Base-by-base conservation (phyloP, 2,329 filamentous ascomycete species). In the Xylariaceae sp. region DNA sequence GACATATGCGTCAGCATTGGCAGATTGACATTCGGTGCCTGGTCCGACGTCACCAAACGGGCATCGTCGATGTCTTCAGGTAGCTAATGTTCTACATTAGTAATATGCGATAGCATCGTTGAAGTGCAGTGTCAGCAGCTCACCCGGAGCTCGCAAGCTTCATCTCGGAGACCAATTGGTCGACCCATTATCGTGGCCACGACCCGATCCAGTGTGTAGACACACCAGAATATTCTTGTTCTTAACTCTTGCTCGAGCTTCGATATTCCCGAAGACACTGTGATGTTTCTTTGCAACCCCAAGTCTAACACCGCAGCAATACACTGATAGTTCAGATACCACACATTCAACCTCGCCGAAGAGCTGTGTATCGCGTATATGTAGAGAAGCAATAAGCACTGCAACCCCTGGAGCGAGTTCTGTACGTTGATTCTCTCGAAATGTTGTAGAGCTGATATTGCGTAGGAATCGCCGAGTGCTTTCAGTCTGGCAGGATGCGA, bases 291-390 rank as follows among this genome's bases (percentile, higher is more conserved):
- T 48, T 82, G 79, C 0, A 81, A 62, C 0, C 78, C 79, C 1
- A 81, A 59, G 42, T 81, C 79, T 2, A 81, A 64, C 1, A 79
- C 64, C 0, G 74, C 69, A 1, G 78, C 77, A 10, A 81, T 67
- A 38, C 77, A 80, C 53, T 81, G 78, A 48, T 81, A 81, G 48
- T 81, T 79, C 1, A 81, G 63, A 48, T 78, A 77, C 79, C 79
- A 82, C 1, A 78, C 66, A 50, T 79, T 81, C 4, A 81, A 59
- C 0, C 71, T 66, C 45, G 77, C 72, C 1, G 70, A 74, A 0
- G 78, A 74, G 53, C 73, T 80, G 34, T 80, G 74, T 12, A 81
- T 67, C 0, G 77, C 75, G 47, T 80, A 80, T 0, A 81, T 69
- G 28, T 77, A 63, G 2, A 78, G 61, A 0, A 78, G 50, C 1